Conservation (phyloP, 2,329 filamentous ascomycete genomes). For the Elsinoe batatas region DNA sequence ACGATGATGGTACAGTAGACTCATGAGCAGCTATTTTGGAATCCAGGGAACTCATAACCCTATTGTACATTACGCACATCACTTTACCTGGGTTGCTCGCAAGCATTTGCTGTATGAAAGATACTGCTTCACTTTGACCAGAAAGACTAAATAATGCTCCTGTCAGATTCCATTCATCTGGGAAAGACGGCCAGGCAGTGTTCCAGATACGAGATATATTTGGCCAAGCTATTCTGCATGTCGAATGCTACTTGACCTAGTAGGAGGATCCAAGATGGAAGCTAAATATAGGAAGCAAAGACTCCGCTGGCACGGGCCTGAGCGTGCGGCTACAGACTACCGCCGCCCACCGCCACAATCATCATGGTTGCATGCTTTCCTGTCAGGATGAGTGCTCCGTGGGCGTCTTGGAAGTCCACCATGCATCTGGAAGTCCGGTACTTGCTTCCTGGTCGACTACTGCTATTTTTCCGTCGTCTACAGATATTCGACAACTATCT, state of each 20-base stretch:
- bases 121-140: background rate
- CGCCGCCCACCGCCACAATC: background rate
- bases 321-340: background rate
- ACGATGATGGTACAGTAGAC: background rate
- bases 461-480: background rate
- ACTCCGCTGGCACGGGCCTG: background rate
- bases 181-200: background rate
- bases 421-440: slow-evolving; percentile 5
- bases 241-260: background rate
- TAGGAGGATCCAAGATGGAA: background rate
- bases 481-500: background rate
- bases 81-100: background rate
- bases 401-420: background rate
- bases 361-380: background rate
- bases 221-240: background rate
- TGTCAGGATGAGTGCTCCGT: background rate
- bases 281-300: background rate
- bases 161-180: too few species aligned
- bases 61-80: slow-evolving; percentile 4
- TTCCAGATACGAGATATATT: background rate
- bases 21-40: background rate
- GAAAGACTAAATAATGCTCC: too few species aligned
- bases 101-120: background rate
- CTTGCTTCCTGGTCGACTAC: background rate
- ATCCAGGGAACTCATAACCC: background rate